Percentiles rank a stretch among this genome's conserved stretches.
Conservation (phyloP, 2,329 filamentous ascomycete genomes). For the Colletotrichum lupini region DNA sequence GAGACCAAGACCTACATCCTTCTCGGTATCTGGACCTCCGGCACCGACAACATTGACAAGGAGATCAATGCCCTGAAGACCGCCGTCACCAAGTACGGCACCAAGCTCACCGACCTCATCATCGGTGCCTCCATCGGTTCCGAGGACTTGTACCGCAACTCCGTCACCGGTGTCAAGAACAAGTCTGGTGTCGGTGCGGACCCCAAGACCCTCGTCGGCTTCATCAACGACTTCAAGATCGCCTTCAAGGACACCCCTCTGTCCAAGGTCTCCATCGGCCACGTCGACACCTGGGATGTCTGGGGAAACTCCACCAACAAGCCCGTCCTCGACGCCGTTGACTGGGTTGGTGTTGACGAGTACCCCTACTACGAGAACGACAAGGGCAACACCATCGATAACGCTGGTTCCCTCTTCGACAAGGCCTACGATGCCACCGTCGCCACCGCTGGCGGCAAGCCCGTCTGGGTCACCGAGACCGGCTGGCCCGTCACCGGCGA, state of each 20-base stretch:
- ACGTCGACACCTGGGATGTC: conserved; percentile 76
- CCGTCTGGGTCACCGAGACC: conserved; percentile 72
- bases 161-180: conserved; percentile 70
- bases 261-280: conserved; percentile 65
- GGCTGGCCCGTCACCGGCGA: conserved; percentile 71
- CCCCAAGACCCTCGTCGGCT: conserved; percentile 69
- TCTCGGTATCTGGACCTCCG: conserved; percentile 73
- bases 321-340: conserved; percentile 69
- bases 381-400: conserved; percentile 66
- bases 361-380: conserved; percentile 74
- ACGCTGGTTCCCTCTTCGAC: conserved; percentile 66
- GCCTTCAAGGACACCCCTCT: conserved; percentile 61
- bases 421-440: conserved; percentile 56
- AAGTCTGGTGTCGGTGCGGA: conserved; percentile 69
- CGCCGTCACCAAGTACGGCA: conserved; percentile 65
- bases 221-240: conserved; percentile 73
- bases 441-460: conserved; percentile 61
- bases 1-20: conserved; percentile 70
- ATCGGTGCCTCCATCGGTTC: conserved; percentile 74
- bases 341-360: conserved; percentile 74
- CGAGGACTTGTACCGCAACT: conserved; percentile 75
- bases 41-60: conserved; percentile 63
- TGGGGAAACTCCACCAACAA: conserved; percentile 71
- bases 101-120: conserved; percentile 64
- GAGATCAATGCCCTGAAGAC: conserved; percentile 70